These are phyloP conservation scores for Sphaerostilbella broomeana DNA, from an alignment of 2,329 filamentous ascomycete species.

Conservation along the genomic window DNA sequence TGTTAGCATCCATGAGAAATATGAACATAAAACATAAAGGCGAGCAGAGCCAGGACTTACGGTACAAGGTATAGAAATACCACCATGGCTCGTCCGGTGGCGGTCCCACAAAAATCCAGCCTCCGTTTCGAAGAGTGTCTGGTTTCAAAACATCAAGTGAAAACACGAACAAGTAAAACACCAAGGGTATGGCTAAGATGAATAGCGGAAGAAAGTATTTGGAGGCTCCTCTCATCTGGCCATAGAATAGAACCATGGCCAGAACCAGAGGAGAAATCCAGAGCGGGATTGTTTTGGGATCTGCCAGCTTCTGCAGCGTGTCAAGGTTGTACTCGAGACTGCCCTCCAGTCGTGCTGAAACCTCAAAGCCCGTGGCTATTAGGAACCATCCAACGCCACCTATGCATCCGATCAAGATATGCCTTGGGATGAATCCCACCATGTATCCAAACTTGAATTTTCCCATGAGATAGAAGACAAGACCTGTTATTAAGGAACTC, in stretches of 20 bases:
- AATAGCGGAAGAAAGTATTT: constrained; percentile 83
- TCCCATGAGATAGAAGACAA: constrained; percentile 89
- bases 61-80: constrained; percentile 94
- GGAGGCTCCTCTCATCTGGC: constrained; percentile 69
- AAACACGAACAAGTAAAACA: constrained; percentile 74
- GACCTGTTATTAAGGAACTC: constrained; percentile 83
- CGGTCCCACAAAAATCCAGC: constrained; percentile 90
- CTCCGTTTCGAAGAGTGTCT: constrained; percentile 58
- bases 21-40: neutral
- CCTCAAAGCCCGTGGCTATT: constrained; percentile 83
- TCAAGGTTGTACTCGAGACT: constrained; percentile 74
- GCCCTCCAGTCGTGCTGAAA: constrained; percentile 81
- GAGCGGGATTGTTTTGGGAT: constrained; percentile 66
- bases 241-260: constrained; percentile 66
- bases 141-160: constrained; percentile 62
- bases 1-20: neutral
- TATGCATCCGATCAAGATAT: constrained; percentile 95
- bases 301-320: constrained; percentile 69
- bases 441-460: constrained; percentile 81
- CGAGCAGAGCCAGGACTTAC: constrained; percentile 43
- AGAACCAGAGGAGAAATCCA: constrained; percentile 77
- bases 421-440: constrained; percentile 92
- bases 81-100: constrained; percentile 86
- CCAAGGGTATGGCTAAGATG: constrained; percentile 68
- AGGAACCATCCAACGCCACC: constrained; percentile 96